A percentile compares a stretch with the other conserved stretches of the same genome.
Conservation (phyloP, 345 rosid genomes). For the Pugionium cornutum region DNA sequence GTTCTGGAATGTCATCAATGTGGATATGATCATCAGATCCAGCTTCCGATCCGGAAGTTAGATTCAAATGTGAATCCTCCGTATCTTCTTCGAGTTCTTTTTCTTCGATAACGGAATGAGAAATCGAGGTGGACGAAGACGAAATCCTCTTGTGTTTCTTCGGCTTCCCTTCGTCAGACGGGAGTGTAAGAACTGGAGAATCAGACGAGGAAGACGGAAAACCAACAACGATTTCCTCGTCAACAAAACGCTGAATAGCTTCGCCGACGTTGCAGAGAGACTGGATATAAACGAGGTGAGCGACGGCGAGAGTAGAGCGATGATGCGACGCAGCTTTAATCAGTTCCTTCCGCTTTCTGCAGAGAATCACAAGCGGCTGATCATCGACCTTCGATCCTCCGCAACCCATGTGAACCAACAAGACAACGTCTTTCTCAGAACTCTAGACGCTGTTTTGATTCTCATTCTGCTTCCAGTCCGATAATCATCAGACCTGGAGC, state of each 20-base stretch:
- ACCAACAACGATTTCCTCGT: constrained; percentile 58
- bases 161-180: constrained; percentile 69
- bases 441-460: not conserved
- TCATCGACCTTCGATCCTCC: constrained; percentile 85
- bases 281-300: constrained; percentile 70
- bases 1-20: constrained; percentile 45
- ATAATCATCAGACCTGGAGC: constrained; percentile 12
- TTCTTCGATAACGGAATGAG: constrained; percentile 55
- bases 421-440: not conserved
- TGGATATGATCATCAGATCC: constrained; percentile 49
- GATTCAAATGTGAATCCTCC: constrained; percentile 63
- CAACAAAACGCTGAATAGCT: constrained; percentile 73
- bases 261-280: constrained; percentile 75
- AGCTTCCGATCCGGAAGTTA: constrained; percentile 53
- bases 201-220: constrained; percentile 37
- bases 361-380: constrained; percentile 66
- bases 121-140: constrained; percentile 59
- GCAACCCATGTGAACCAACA: constrained; percentile 66
- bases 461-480: constrained; percentile 35
- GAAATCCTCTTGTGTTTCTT: constrained; percentile 14
- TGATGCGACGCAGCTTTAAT: constrained; percentile 65
- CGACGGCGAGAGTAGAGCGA: constrained; percentile 76
- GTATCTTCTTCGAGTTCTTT: constrained; percentile 40
- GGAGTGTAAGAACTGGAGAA: constrained; percentile 73
- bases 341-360: constrained; percentile 69